Evolutionary conservation across 2,329 filamentous ascomycete genomes (phyloP), one percentile per base, ranked within the genome.

Genomic region (Allantophomopsis lycopodina): DNA sequence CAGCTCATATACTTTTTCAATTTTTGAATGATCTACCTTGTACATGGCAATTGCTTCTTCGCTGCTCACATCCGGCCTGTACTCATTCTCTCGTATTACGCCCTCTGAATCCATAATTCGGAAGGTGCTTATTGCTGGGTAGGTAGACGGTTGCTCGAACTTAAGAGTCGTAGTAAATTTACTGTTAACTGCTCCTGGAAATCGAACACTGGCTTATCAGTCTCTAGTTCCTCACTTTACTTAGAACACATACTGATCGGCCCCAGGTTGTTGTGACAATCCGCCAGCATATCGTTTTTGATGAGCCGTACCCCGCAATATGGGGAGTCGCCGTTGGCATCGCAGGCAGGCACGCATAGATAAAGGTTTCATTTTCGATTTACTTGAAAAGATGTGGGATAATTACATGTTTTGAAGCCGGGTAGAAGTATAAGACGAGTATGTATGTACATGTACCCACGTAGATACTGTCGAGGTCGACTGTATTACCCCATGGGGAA

Each of bases 161-260:
- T 71, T 67, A 60, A 96, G 79, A 0, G 70, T 68, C 47, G 74
- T 80, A 4, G 85, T 94, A 61, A 98, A 98, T 46, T 85, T 84
- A 57, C 86, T 94, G 59, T 95, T 89, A 38, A 96, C 69, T 1
- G 91, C 91, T n/a, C 91, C 91, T 0, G 91, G 91, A 50, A 98
- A 98, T 11, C 52, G 49, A 10, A 57, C 32, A 34, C 32, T 34
- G 12, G 7, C 3, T 10, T 3, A 34, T 15, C 32, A 34, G 32
- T 15, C n/a, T 4, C 31, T 4, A 15, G 15, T 13, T 15, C 31
- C 31, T 8, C 5, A 8, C 4, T 8, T 15, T 4, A 4, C 13
- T 13, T 13, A 15, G 15, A 8, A 8, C 7, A 34, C 32, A 8
- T 14, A 34, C 32, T 34, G 32, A 12, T 34, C 32, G 7, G 32